Percentiles rank a stretch among this genome's conserved stretches.
Evolutionary conservation across 2,329 filamentous ascomycete species (phyloP).

Genomic region (Aspergillus puulaauensis): DNA sequence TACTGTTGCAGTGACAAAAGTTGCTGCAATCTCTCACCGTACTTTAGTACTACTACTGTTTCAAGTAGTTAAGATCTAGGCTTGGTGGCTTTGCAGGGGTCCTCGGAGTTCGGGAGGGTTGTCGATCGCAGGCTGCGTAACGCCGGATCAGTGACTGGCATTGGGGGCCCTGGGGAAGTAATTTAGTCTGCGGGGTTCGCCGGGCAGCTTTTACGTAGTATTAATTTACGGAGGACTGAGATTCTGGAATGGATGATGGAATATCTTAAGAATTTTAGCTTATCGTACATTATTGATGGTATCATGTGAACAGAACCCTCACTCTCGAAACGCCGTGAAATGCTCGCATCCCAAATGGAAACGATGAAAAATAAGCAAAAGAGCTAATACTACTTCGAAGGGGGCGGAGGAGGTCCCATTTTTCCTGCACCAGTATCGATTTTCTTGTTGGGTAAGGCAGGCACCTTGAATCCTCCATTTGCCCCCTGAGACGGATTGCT

Average conservation of each 20-base stretch:
- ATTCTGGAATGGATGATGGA: background rate
- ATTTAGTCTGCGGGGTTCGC: background rate
- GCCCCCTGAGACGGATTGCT: slow-evolving; percentile 34
- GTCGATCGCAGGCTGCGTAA: background rate
- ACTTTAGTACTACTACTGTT: background rate
- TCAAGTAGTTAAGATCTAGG: background rate
- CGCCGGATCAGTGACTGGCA: background rate
- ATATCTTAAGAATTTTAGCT: background rate
- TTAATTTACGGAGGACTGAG: background rate
- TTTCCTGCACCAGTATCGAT: slow-evolving; percentile 63
- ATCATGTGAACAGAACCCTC: slow-evolving; percentile 21
- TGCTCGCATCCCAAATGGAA: slow-evolving; percentile 13
- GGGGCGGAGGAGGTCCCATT: slow-evolving; percentile 45
- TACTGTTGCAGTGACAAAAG: background rate
- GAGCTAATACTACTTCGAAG: slow-evolving; percentile 21
- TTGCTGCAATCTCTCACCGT: background rate
- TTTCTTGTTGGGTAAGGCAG: slow-evolving; percentile 74
- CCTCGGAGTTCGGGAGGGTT: background rate
- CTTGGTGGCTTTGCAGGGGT: background rate
- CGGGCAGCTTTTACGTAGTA: background rate
- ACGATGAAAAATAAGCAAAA: slow-evolving; percentile 14
- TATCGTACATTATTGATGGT: slow-evolving; percentile 22
- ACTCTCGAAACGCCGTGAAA: slow-evolving; percentile 18
- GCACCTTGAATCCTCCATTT: slow-evolving; percentile 77
- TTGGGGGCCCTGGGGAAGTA: background rate